Base-by-base conservation (phyloP, 1,284 basidiomycete genomes). In the Fomitopsis pinicola region DNA sequence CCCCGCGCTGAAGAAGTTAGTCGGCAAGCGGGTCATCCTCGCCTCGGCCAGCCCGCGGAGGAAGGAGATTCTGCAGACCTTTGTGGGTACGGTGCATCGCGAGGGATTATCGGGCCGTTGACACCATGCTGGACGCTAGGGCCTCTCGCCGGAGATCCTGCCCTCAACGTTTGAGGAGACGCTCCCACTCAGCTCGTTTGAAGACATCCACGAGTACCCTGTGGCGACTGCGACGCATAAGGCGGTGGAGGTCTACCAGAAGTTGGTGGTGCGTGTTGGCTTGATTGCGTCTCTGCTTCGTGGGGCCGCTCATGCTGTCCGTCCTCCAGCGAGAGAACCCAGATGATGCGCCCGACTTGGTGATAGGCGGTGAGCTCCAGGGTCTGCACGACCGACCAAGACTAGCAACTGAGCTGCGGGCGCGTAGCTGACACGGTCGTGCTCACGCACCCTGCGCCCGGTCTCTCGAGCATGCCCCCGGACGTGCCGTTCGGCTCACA, bases 181-280 rank as follows among this genome's bases (percentile, higher is more conserved):
- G 69, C 78, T 98, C 15, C 80, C 85, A 0, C 79, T 91, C 55
- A 76, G 77, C 19, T 82, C 84, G 2, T 98, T 89, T 62, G 85
- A 86, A 30, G 84, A 92, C 64, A 82, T 92, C 17, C 92, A 94
- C 62, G 94, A 97, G 72, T 98, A 99, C 72, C 94, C 96, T 0
- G 92, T 97, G 5, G 88, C 95, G 8, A 98, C 95, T 0, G 94
- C 94, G 2, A 88, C 87, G 1, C 90, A 96, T 66, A 98, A 98
- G 79, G 95, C 91, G 0, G 84, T 95, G 8, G 92, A 97, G 69
- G 95, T 97, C n/a, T 97, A 97, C 70, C 87, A 93, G 73, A 82
- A 89, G 38, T 77, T 97, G 28, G 89, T 97, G 59, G 87, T 89
- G 68, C 66, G 88, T 80, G 6, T 17, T 26, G n/a, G 62, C 42